Conservation (phyloP, 768 basidiomycete genomes). For the Coprinopsis sp. region DNA sequence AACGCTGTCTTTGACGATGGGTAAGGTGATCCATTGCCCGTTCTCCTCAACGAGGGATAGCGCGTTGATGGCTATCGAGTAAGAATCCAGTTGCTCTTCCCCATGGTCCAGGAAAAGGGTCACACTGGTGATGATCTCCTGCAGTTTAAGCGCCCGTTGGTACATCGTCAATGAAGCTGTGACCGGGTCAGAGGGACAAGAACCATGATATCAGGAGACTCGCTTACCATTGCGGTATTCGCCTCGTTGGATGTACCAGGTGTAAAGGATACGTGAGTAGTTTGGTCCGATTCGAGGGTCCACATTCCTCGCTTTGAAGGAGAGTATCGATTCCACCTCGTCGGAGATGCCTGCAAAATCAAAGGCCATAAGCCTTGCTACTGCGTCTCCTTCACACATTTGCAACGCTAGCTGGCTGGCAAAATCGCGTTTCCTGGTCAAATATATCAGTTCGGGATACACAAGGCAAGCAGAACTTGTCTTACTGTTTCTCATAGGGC, state of each 20-base stretch:
- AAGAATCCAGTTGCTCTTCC: conserved; percentile 74
- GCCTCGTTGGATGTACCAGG: conserved; percentile 83
- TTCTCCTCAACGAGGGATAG: conserved; percentile 76
- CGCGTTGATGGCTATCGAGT: conserved; percentile 84
- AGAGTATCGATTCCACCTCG: conserved; percentile 83
- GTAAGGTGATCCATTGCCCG: conserved; percentile 80
- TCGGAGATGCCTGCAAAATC: conserved; percentile 82
- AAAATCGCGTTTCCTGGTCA: conserved; percentile 71
- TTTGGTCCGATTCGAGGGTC: conserved; percentile 82
- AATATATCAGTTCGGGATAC: conserved; percentile 9
- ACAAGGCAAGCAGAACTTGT: conserved; percentile 17
- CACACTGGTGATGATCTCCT: conserved; percentile 44
- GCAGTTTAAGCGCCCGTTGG: conserved; percentile 79
- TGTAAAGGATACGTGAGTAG: conserved; percentile 90
- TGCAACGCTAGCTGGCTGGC: conserved; percentile 78
- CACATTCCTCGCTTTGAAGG: conserved; percentile 91
- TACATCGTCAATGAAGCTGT: conserved; percentile 92
- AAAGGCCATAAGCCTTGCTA: conserved; percentile 72
- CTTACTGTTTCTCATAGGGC: conserved; percentile 79
- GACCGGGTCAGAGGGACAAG: conserved; percentile 11
- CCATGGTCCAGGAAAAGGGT: conserved; percentile 40
- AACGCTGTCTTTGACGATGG: conserved; percentile 47
- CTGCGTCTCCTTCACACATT: conserved; percentile 88
- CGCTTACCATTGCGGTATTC: conserved; percentile 87
- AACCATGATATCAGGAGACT: conserved; percentile 9